Evolutionary conservation across 2,329 filamentous ascomycete species (phyloP).

Genomic region (Neofusicoccum cordaticola): DNA sequence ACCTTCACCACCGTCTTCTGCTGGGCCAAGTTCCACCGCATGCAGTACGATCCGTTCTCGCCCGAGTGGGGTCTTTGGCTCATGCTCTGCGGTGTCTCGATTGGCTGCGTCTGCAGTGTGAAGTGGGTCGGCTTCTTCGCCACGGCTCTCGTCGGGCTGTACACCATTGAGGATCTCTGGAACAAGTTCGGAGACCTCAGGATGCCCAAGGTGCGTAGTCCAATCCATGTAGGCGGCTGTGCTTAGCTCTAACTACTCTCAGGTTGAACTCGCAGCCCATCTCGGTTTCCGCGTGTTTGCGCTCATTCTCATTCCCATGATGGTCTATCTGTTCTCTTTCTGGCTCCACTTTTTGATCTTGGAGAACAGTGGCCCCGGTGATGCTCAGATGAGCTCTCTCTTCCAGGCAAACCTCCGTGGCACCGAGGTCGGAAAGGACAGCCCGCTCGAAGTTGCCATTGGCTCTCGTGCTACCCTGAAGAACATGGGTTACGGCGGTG

Average conservation of each 20-base stretch:
- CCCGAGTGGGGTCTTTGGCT: slow-evolving; percentile 94
- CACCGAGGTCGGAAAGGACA: slow-evolving; percentile 91
- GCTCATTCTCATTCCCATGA: slow-evolving; percentile 81
- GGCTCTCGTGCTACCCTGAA: slow-evolving; percentile 91
- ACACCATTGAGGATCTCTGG: slow-evolving; percentile 96
- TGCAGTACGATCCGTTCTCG: slow-evolving; percentile 82
- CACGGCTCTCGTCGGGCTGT: slow-evolving; percentile 89
- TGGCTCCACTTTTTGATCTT: slow-evolving; percentile 92
- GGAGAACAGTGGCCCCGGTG: slow-evolving; percentile 88
- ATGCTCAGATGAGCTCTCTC: slow-evolving; percentile 99
- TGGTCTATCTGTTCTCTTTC: slow-evolving; percentile 95
- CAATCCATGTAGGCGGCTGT: not conserved
- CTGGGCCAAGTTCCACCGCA: slow-evolving; percentile 94
- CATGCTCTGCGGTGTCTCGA: slow-evolving; percentile 87
- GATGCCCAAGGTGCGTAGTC: slow-evolving; percentile 70
- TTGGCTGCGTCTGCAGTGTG: slow-evolving; percentile 96
- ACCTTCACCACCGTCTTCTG: slow-evolving; percentile 97
- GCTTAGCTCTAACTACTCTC: slow-evolving; percentile 28
- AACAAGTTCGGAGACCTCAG: slow-evolving; percentile 93
- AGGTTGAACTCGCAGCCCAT: slow-evolving; percentile 70
- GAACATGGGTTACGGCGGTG: slow-evolving; percentile 99
- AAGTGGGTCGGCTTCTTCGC: slow-evolving; percentile 98
- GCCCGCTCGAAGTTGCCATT: slow-evolving; percentile 84
- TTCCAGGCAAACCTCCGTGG: slow-evolving; percentile 96
- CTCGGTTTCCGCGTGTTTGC: slow-evolving; percentile 76